Evolutionary conservation across 2,329 filamentous ascomycete genomes (phyloP).

Genomic region (Coniochaeta prunicola): DNA sequence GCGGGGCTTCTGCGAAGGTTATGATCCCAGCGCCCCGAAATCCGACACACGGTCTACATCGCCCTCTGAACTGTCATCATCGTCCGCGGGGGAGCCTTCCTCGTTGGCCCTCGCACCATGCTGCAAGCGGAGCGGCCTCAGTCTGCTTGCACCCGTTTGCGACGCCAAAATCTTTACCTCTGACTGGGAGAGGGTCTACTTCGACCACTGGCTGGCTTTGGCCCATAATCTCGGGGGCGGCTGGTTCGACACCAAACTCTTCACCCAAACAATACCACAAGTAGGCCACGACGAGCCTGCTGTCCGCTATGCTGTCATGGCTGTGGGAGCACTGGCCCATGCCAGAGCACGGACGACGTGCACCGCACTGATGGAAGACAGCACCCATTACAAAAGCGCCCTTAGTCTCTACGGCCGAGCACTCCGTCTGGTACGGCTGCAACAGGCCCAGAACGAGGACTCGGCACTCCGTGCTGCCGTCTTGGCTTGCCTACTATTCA

Average conservation of each 20-base stretch:
- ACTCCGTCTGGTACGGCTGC: constrained; percentile 17
- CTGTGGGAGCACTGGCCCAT: constrained; percentile 25
- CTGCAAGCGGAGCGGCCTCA: not conserved
- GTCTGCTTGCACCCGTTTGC: constrained; percentile 7
- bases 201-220: constrained; percentile 16
- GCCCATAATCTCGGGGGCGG: constrained; percentile 17
- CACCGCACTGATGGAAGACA: not conserved
- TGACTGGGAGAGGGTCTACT: constrained; percentile 17
- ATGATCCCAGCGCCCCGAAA: constrained; percentile 9
- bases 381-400: constrained; percentile 21
- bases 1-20: constrained; percentile 26
- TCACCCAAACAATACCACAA: constrained; percentile 25
- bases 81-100: constrained; percentile 2
- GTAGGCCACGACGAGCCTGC: constrained; percentile 24
- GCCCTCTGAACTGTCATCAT: not conserved
- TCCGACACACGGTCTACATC: not conserved
- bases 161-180: constrained; percentile 9
- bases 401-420: constrained; percentile 25
- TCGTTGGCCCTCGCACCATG: not conserved
- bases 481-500: constrained; percentile 28
- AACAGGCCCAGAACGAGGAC: constrained; percentile 5
- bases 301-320: constrained; percentile 28
- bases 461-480: constrained; percentile 15
- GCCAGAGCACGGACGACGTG: constrained; percentile 5
- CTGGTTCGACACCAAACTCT: constrained; percentile 26